These are phyloP conservation scores for Boehmeria nivea DNA, from an alignment of 306 rosid genomes.

Conservation along the genomic window DNA sequence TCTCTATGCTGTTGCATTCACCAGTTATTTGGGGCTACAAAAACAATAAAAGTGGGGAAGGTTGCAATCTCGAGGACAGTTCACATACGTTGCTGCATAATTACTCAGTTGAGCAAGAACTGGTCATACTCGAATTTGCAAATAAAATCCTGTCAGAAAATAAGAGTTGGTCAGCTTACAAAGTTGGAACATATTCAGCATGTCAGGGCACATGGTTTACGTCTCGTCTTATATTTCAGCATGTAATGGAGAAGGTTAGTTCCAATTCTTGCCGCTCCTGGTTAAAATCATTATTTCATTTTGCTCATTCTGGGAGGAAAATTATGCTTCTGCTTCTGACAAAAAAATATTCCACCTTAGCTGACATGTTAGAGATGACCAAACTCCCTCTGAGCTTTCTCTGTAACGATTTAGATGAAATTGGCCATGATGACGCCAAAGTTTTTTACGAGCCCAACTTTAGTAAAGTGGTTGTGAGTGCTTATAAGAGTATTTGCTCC, in stretches of 20 bases:
- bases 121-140: slow-evolving; percentile 25
- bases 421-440: slow-evolving; percentile 15
- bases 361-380: slow-evolving; percentile 27
- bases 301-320: slow-evolving; percentile 41
- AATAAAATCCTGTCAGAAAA: slow-evolving; percentile 30
- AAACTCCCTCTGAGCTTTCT: slow-evolving; percentile 11
- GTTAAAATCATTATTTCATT: slow-evolving; percentile 46
- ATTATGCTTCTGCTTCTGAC: slow-evolving; percentile 27
- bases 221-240: slow-evolving; percentile 34
- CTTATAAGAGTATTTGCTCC: slow-evolving; percentile 35
- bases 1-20: slow-evolving; percentile 41
- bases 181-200: slow-evolving; percentile 36
- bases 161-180: slow-evolving; percentile 47
- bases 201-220: slow-evolving; percentile 51
- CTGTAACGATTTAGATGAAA: slow-evolving; percentile 19
- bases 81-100: too few relatives aligned
- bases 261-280: slow-evolving; percentile 36
- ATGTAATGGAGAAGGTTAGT: slow-evolving; percentile 28
- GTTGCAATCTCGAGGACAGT: background rate
- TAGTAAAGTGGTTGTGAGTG: slow-evolving; percentile 33
- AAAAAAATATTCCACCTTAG: slow-evolving; percentile 28
- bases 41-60: slow-evolving; percentile 24
- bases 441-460: slow-evolving; percentile 11
- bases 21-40: slow-evolving; percentile 37
- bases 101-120: slow-evolving; percentile 29